phyloP scores from a whole-genome alignment of 352 stramenopile species.

The Elongisporangium anandrum region DNA sequence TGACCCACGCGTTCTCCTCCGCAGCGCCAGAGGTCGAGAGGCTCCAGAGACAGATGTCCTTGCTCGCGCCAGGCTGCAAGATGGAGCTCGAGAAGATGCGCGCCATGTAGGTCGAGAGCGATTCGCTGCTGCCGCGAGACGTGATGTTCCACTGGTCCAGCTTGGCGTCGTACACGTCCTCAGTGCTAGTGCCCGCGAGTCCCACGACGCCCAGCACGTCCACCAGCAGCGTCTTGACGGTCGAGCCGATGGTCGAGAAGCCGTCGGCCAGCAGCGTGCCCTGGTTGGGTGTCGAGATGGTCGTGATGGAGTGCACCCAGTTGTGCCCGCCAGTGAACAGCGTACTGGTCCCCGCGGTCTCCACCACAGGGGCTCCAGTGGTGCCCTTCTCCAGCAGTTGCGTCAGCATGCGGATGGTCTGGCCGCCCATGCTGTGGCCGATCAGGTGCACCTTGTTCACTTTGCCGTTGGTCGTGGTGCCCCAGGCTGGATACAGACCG shows the following conservation, averaged over 20 bases:
- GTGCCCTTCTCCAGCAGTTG: conserved; percentile 56
- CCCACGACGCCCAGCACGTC: conserved; percentile 25
- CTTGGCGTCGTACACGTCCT: conserved; percentile 41
- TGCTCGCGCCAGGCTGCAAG: conserved; percentile 24
- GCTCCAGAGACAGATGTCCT: conserved; percentile 37
- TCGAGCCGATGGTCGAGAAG: conserved; percentile 30
- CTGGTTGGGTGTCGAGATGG: conserved; percentile 52
- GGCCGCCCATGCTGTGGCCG: conserved; percentile 72
- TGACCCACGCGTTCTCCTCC: conserved; percentile 39
- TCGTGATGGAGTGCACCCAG: conserved; percentile 67
- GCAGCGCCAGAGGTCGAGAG: conserved; percentile 28
- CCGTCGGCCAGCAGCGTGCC: conserved; percentile 42
- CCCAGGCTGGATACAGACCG: conserved; percentile 56
- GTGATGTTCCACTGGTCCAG: conserved; percentile 52
- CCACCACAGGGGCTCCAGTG: conserved; percentile 25
- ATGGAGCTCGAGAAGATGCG: conserved; percentile 29
- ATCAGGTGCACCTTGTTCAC: conserved; percentile 67
- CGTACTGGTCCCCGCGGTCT: conserved; percentile 18
- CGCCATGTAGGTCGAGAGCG: conserved; percentile 23
- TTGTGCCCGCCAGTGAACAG: conserved; percentile 48
- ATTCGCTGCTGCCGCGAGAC: conserved; percentile 21
- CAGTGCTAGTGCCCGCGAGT: conserved; percentile 14
- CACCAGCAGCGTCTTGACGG: conserved; percentile 31
- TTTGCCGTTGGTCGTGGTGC: conserved; percentile 29
- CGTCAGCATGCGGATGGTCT: conserved; percentile 66